These are phyloP conservation scores for Raphanus raphanistrum DNA, from an alignment of 345 rosid species.

Conservation along the genomic window DNA sequence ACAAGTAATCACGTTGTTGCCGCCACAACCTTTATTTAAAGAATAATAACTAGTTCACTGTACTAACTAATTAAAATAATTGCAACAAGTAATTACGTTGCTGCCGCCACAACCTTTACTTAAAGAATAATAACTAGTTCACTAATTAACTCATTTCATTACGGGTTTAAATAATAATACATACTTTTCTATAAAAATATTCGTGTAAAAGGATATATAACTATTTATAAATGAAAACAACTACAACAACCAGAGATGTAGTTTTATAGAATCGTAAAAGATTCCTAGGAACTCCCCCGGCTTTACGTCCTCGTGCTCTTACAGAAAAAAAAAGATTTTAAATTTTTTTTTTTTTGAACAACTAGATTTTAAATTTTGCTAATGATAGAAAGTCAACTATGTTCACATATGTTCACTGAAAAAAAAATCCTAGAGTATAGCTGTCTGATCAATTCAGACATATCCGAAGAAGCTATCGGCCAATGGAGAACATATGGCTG, in stretches of 20 bases:
- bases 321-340: background rate
- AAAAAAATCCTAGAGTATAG: background rate
- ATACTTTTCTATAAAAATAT: too few relatives aligned
- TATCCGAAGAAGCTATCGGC: background rate
- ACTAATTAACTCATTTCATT: too few relatives aligned
- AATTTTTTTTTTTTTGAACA: too few relatives aligned
- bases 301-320: conserved; percentile 14
- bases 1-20: too few relatives aligned
- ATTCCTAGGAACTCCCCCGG: conserved; percentile 2
- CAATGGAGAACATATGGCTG: conserved; percentile 22
- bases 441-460: conserved; percentile 35
- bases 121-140: too few relatives aligned
- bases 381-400: conserved; percentile 32
- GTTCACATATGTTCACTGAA: background rate
- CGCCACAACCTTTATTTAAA: too few relatives aligned
- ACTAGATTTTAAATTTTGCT: background rate
- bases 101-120: too few relatives aligned
- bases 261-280: conserved; percentile 3
- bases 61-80: too few relatives aligned
- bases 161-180: too few relatives aligned
- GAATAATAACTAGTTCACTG: too few relatives aligned
- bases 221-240: background rate
- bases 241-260: background rate
- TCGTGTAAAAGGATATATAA: too few relatives aligned
- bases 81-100: too few relatives aligned